phyloP scores from a whole-genome alignment of 2,329 filamentous ascomycete genomes.

The Exophiala viscosa region DNA sequence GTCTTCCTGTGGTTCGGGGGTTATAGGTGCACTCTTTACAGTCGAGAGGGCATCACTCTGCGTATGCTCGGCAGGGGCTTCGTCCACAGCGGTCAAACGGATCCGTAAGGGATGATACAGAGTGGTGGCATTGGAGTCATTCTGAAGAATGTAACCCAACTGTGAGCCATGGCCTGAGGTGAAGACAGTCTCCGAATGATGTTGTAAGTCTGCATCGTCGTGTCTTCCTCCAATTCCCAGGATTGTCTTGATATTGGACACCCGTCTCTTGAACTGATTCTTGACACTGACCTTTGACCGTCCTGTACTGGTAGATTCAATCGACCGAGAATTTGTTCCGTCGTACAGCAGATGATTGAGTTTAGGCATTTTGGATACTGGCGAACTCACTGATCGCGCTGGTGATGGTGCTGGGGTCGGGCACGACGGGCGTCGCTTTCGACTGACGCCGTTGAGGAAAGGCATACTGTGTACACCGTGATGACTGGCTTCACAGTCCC shows the following conservation, averaged over 20 bases:
- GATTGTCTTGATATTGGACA: conserved; percentile 21
- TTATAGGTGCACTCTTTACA: conserved; percentile 5
- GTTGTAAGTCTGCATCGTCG: conserved; percentile 7
- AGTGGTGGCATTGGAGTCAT: conserved; percentile 14
- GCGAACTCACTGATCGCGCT: conserved; percentile 3
- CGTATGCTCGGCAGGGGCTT: background rate
- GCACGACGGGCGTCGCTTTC: conserved; percentile 15
- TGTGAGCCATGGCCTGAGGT: background rate
- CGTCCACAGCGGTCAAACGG: conserved; percentile 14
- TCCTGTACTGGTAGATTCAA: conserved; percentile 22
- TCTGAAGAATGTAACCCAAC: conserved; percentile 10
- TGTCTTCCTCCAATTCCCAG: conserved; percentile 11
- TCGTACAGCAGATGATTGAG: conserved; percentile 21
- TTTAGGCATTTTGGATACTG: conserved; percentile 12
- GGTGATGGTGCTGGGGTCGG: background rate
- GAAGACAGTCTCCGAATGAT: conserved; percentile 8
- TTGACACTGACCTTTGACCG: conserved; percentile 19
- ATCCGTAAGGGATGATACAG: conserved; percentile 17
- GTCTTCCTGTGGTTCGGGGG: background rate
- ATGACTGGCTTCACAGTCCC: background rate
- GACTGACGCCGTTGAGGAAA: conserved; percentile 14
- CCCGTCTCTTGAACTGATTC: conserved; percentile 18
- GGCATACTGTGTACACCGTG: conserved; percentile 10
- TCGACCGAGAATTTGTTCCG: conserved; percentile 20
- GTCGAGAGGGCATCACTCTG: background rate